These are phyloP conservation scores for Diplodia intermedia DNA, from an alignment of 2,329 filamentous ascomycete species.

Conservation along the genomic window DNA sequence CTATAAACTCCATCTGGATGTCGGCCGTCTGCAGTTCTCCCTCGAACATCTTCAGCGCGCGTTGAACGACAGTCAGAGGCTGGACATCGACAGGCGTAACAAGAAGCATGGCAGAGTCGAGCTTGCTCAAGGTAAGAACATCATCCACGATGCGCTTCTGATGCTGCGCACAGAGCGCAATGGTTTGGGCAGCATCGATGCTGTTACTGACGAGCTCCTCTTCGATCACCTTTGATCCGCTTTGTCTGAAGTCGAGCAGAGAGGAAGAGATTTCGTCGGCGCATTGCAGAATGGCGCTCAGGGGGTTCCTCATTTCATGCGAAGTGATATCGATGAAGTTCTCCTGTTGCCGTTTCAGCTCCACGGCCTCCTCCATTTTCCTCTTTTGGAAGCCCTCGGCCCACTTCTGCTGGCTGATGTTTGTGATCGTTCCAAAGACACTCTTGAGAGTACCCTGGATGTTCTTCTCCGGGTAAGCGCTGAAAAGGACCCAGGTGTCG, in stretches of 20 bases:
- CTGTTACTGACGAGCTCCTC: slow-evolving; percentile 63
- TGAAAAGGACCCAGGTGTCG: slow-evolving; percentile 81
- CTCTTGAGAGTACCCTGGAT: slow-evolving; percentile 70
- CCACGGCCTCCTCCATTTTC: slow-evolving; percentile 79
- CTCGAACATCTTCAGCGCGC: slow-evolving; percentile 79
- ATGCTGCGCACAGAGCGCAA: slow-evolving; percentile 78
- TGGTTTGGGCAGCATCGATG: slow-evolving; percentile 77
- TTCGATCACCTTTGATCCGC: slow-evolving; percentile 55
- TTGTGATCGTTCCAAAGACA: slow-evolving; percentile 81
- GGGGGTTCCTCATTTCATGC: slow-evolving; percentile 78
- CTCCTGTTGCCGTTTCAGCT: slow-evolving; percentile 80
- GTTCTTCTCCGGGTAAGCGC: slow-evolving; percentile 75
- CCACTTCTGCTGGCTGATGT: slow-evolving; percentile 86
- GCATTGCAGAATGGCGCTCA: slow-evolving; percentile 77
- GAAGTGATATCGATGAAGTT: slow-evolving; percentile 82
- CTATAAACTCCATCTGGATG: slow-evolving; percentile 69
- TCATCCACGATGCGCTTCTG: slow-evolving; percentile 68
- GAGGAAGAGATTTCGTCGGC: slow-evolving; percentile 73
- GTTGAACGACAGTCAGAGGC: slow-evolving; percentile 69
- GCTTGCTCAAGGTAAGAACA: slow-evolving; percentile 59
- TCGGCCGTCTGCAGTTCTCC: slow-evolving; percentile 73
- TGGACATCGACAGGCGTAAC: slow-evolving; percentile 74
- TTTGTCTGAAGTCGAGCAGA: slow-evolving; percentile 54
- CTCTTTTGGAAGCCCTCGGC: slow-evolving; percentile 81
- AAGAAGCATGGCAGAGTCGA: slow-evolving; percentile 76